phyloP scores from a whole-genome alignment of 208 protist species.

The Lotmaria passim region DNA sequence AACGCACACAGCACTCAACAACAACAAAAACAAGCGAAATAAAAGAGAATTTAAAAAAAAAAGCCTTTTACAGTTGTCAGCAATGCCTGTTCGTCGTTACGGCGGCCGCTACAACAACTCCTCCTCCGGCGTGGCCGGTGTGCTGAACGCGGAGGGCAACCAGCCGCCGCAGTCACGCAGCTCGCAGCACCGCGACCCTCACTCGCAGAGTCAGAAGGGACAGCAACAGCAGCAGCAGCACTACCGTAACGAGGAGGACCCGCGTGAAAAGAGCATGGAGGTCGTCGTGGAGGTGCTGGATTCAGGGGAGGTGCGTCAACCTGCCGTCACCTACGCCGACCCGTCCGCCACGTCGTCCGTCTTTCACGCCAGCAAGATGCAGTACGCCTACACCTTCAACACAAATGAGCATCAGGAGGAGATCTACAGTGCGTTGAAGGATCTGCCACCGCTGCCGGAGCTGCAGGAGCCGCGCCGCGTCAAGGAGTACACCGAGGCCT shows the following conservation, averaged over 20 bases:
- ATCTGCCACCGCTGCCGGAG: constrained; percentile 62
- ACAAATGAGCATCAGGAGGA: constrained; percentile 58
- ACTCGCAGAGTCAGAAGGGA: neutral
- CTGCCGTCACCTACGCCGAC: constrained; percentile 11
- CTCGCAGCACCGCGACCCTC: constrained; percentile 17
- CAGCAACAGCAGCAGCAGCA: constrained; percentile 4
- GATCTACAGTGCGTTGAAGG: constrained; percentile 64
- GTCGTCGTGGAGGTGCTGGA: constrained; percentile 31
- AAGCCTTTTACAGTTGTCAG: neutral
- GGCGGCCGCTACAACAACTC: constrained; percentile 34
- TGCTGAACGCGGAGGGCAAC: neutral
- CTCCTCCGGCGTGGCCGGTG: constrained; percentile 20
- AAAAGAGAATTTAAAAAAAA: neutral
- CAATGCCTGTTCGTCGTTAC: constrained; percentile 36
- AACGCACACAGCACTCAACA: no score
- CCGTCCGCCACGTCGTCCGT: neutral
- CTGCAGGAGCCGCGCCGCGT: constrained; percentile 65
- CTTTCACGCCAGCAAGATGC: neutral
- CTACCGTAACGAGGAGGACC: neutral
- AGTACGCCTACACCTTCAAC: constrained; percentile 39
- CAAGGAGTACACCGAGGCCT: constrained; percentile 72
- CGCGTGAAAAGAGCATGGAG: constrained; percentile 24
- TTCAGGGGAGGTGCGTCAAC: neutral
- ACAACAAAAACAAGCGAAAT: no score
- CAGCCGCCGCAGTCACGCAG: neutral